These are phyloP conservation scores for Lactarius tabidus DNA, from an alignment of 768 basidiomycete species.

Conservation along the genomic window DNA sequence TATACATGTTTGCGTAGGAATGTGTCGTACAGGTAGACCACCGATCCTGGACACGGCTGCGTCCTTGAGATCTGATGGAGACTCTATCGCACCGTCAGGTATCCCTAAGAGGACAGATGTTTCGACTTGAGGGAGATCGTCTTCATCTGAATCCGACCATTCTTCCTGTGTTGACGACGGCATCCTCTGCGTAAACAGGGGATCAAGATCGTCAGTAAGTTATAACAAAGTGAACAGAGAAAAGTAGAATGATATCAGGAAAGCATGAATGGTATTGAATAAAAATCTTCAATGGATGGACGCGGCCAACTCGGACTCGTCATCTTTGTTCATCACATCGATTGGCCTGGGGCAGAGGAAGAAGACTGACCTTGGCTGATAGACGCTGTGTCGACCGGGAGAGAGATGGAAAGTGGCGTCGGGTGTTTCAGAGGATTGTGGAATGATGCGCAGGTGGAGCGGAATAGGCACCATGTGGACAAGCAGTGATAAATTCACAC, in stretches of 20 bases:
- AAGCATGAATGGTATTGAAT: slow-evolving; percentile 90
- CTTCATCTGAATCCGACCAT: slow-evolving; percentile 83
- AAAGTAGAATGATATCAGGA: slow-evolving; percentile 51
- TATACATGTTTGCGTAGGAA: slow-evolving; percentile 46
- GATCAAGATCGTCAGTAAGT: slow-evolving; percentile 21
- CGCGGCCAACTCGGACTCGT: slow-evolving; percentile 75
- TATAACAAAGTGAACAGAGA: slow-evolving; percentile 22
- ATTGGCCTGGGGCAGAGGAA: background rate
- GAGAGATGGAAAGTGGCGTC: background rate
- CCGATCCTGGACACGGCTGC: slow-evolving; percentile 87
- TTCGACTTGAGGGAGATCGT: slow-evolving; percentile 50
- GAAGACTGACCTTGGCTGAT: slow-evolving; percentile 13
- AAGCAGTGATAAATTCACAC: background rate
- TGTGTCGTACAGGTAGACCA: slow-evolving; percentile 80
- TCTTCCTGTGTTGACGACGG: slow-evolving; percentile 47
- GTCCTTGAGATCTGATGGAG: slow-evolving; percentile 57
- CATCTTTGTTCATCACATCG: slow-evolving; percentile 49
- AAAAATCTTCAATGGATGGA: slow-evolving; percentile 71
- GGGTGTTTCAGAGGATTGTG: background rate
- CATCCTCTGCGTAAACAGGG: slow-evolving; percentile 33
- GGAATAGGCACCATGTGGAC: background rate
- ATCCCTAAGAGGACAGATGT: slow-evolving; percentile 76
- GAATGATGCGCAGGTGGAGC: background rate
- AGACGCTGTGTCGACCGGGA: background rate
- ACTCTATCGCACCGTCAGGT: slow-evolving; percentile 68